Evolutionary conservation across 805 yeast species (phyloP).

Genomic region (Myxozyma neotropica): DNA sequence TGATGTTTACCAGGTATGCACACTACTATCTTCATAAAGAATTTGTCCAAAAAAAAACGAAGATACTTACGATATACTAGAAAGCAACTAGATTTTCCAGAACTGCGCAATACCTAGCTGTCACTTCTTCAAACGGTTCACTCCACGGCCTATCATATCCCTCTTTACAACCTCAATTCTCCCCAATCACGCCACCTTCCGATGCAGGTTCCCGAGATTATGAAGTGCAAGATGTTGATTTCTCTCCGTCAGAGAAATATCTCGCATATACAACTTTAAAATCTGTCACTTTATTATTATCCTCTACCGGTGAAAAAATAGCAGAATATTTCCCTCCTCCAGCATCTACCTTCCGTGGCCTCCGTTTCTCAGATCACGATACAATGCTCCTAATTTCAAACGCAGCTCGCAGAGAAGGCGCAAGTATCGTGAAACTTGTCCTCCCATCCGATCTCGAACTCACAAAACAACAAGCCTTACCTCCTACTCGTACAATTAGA

Average conservation of each 20-base stretch:
- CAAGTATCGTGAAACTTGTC: constrained; percentile 18
- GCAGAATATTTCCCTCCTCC: constrained; percentile 27
- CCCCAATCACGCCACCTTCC: constrained; percentile 50
- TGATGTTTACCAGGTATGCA: constrained; percentile 57
- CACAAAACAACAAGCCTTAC: constrained; percentile 17
- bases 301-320: constrained; percentile 49
- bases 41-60: too few species aligned
- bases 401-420: constrained; percentile 27
- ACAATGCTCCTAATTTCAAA: constrained; percentile 20
- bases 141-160: constrained; percentile 63
- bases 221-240: constrained; percentile 60
- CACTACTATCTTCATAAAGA: neutral
- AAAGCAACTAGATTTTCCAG: constrained; percentile 61
- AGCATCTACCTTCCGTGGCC: constrained; percentile 21
- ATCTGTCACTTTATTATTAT: constrained; percentile 55
- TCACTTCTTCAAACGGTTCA: constrained; percentile 62
- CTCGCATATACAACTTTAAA: constrained; percentile 64
- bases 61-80: constrained; percentile 34
- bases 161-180: constrained; percentile 47
- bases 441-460: constrained; percentile 22
- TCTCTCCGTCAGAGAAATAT: constrained; percentile 67
- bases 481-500: constrained; percentile 20
- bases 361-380: constrained; percentile 18
- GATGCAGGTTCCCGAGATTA: constrained; percentile 46
- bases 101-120: constrained; percentile 65